Conservation (phyloP, 1,284 basidiomycete genomes). For the Jaminaea rosea region DNA sequence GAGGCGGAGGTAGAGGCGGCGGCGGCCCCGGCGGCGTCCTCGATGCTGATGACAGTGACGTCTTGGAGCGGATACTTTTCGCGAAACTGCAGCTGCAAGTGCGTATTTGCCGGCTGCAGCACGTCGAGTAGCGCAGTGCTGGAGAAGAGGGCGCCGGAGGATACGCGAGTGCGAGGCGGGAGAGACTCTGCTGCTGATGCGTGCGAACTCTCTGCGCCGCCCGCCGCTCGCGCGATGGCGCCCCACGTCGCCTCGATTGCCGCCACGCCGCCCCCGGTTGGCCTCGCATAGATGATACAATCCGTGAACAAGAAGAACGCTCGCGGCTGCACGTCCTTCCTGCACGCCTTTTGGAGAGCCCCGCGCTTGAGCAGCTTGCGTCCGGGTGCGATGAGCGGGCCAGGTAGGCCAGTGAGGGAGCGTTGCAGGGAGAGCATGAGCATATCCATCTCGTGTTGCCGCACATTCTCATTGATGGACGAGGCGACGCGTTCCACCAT, state of each 20-base stretch:
- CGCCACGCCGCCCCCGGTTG: slow-evolving; percentile 17
- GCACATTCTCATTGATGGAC: slow-evolving; percentile 42
- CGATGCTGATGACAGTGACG: slow-evolving; percentile 39
- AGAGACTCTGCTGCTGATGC: neutral
- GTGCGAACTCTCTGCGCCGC: neutral
- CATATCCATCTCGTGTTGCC: slow-evolving; percentile 43
- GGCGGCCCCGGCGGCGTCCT: slow-evolving; percentile 8
- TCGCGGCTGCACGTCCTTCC: slow-evolving; percentile 41
- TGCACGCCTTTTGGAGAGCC: slow-evolving; percentile 40
- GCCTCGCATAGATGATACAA: slow-evolving; percentile 38
- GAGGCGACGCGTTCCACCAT: slow-evolving; percentile 39
- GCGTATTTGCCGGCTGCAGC: neutral
- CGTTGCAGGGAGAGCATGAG: slow-evolving; percentile 40
- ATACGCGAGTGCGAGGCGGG: neutral
- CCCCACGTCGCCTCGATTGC: neutral
- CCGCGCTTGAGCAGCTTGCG: slow-evolving; percentile 35
- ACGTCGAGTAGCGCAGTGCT: neutral
- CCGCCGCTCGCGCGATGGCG: neutral
- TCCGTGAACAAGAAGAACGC: slow-evolving; percentile 45
- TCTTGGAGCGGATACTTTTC: slow-evolving; percentile 39
- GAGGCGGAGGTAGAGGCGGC: neutral
- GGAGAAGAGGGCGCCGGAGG: neutral
- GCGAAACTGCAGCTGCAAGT: slow-evolving; percentile 33
- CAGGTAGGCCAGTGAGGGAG: slow-evolving; percentile 29
- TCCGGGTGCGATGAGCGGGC: slow-evolving; percentile 39